Evolutionary conservation across 345 rosid species (phyloP), one percentile per base, ranked within the genome.

Genomic region (Orychophragmus violaceus): DNA sequence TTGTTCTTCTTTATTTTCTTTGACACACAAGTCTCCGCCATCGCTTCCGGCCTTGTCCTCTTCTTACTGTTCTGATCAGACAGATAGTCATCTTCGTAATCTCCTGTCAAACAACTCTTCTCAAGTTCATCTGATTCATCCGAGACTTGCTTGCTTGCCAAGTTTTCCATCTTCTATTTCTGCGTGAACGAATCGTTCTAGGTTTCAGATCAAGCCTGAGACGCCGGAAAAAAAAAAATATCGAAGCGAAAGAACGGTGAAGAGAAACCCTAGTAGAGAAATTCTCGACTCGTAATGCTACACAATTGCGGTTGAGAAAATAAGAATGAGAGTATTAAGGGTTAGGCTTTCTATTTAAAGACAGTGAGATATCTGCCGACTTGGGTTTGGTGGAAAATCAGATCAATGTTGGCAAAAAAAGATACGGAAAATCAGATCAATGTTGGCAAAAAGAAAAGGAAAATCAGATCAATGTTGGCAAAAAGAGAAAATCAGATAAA

Each of bases 51-150:
- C 29, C 57, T 52, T 72, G 70, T 77, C 30, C 77, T 67, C 75
- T 79, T 76, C 19, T 75, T 79, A 35, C 79, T 63, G 68, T 73
- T 76, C 44, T 79, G 67, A 50, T 81, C 84, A 11, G 82, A 76
- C 21, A 74, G 29, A 42, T 62, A 72, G 9, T 74, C 74, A 8
- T 23, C 45, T 36, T 54, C 41, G 18, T 55, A 52, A 45, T 63
- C 64, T 55, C 55, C 65, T 8, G 70, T 71, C 45, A 64, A 48
- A 45, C 39, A 64, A 56, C 45, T 56, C 30, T 35, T 64, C 6
- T 55, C 59, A 25, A 28, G 44, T 18, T 76, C 84, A 59, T 42
- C 60, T 7, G 58, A 69, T 18, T 76, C 84, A 59, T 42, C 60
- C 6, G 58, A 69, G 11, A 50, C 19, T 28, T 30, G 48, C 58